Evolutionary conservation across 139 green algal species (phyloP), one percentile per base, ranked within the genome.

Genomic region (Gonium pectorale): DNA sequence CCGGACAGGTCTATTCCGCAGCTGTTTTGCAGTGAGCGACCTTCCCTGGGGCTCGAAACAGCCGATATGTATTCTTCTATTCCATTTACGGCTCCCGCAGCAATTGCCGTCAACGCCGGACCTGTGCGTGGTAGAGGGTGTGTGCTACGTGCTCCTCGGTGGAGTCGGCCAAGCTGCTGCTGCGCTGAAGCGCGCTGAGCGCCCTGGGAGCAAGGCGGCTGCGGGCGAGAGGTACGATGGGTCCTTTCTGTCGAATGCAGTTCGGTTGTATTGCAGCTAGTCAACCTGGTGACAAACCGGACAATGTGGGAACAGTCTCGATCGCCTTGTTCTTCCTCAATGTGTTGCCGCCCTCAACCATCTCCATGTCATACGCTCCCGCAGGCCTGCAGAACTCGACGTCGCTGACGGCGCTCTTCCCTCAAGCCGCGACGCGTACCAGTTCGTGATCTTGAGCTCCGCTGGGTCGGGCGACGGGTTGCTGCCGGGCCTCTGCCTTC

Each of bases 401-500:
- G 27, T 54, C 2, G 66, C 46, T 3, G 49, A 15, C 35, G 64
- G 64, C 37, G 46, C 79, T 17, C 64, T 85, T 46, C 79, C 79
- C 13, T 27, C 49, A 6, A 56, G 56, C 64, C 46, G 79, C 51
- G 64, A 77, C 49, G 79, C 62, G 19, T 78, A 90, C 72, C 46
- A 29, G 19, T 95, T 89, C 52, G 86, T 94, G n/a, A 80, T 87
- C 4, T 49, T 64, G 2, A 9, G 27, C 26, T 75, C 79, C 11
- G 19, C 17, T 13, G 79, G 46, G 8, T 63, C 46, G 1, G 88
- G 92, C 22, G 75, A 87, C 31, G 92, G 92, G 41, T 73, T 93
- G 49, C 88, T 95, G 49, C 89, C 92, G 2, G 93, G 93, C 35
- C 70, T 96, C 33, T 93, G 87, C 67, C 29, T 90, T 17, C 92